Base-by-base conservation (phyloP, 2,329 filamentous ascomycete genomes). In the Grosmannia huntii region DNA sequence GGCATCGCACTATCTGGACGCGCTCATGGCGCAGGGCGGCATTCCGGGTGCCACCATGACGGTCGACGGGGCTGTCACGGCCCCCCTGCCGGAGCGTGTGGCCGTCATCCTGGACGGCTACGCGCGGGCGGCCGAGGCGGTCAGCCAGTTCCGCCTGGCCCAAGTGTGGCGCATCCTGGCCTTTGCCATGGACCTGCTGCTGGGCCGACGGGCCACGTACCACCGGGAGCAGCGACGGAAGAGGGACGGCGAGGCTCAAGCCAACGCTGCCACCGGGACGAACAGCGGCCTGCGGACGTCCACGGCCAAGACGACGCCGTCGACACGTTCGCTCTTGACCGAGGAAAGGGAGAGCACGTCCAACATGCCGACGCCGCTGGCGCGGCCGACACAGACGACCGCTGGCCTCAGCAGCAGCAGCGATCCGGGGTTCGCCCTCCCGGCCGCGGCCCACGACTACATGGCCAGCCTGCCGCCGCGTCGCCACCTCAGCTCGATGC, bases 101-200 rank as follows among this genome's bases (percentile, higher is more conserved):
- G 66, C 67, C 1, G 60, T 64, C 2, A 81, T 83, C 10, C 70
- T 84, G 60, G 78, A 83, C 61, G 71, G 75, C 41, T 86, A 79
- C 64, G 82, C 81, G 3, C 71, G 69, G 27, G 76, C 79, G n/a
- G 80, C 83, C 2, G 81, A 85, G 62, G 71, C 70, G 3, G 76
- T 78, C 23, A 76, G 75, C 36, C 72, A 81, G 53, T 85, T 80
- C 65, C 76, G 83, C 1, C 72, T 86, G 0, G 80, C 83, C 5
- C 83, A 86, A 65, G 83, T 81, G 1, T 86, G 83, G 83, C 77
- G 81, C 33, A 74, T 85, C 14, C 65, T 86, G 23, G 76, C 77
- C 0, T 84, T 80, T 64, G 78, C 77, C 11, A 76, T 83, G 62
- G 70, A 72, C 23, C 67, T 83, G 14, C 71, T 86, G 1, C 71